Conservation (phyloP, 75 land plant species). For the Pinus albicaulis region DNA sequence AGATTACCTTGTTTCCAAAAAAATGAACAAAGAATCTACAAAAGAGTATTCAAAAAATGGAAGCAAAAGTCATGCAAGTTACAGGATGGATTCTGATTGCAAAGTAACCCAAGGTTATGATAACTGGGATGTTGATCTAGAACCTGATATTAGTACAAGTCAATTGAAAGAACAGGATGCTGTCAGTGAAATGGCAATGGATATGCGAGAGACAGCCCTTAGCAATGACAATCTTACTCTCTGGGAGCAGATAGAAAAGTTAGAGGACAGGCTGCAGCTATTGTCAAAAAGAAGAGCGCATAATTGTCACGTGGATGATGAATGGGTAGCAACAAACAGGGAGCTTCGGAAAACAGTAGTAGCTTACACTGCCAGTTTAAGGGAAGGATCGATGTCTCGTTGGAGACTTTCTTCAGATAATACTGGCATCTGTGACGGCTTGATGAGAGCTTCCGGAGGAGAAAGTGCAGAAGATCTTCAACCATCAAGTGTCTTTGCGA, state of each 20-base stretch:
- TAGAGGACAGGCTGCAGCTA: conserved; percentile 37
- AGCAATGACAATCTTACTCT: conserved; percentile 30
- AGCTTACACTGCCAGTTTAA: conserved; percentile 27
- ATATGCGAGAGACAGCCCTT: conserved; percentile 32
- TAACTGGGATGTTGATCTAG: background rate
- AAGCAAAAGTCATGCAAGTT: background rate
- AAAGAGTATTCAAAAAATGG: background rate
- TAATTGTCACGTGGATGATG: conserved; percentile 18
- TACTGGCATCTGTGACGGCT: conserved; percentile 12
- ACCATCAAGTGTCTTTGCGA: conserved; percentile 12
- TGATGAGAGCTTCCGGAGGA: conserved; percentile 12
- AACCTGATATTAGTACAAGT: background rate
- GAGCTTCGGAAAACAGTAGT: conserved; percentile 39
- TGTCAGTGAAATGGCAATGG: background rate
- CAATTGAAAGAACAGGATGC: conserved; percentile 2
- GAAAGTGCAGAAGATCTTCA: conserved; percentile 12
- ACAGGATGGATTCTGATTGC: background rate
- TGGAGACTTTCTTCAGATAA: conserved; percentile 31
- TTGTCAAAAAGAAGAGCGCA: conserved; percentile 33
- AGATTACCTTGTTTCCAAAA: conserved; percentile 1
- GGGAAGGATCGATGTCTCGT: conserved; percentile 16
- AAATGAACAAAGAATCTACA: background rate
- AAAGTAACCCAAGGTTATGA: background rate
- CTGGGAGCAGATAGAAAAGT: conserved; percentile 31
- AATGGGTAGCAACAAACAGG: conserved; percentile 16